These are phyloP conservation scores for Saccharomycopsis sp. DNA, from an alignment of 805 yeast genomes.

Conservation along the genomic window DNA sequence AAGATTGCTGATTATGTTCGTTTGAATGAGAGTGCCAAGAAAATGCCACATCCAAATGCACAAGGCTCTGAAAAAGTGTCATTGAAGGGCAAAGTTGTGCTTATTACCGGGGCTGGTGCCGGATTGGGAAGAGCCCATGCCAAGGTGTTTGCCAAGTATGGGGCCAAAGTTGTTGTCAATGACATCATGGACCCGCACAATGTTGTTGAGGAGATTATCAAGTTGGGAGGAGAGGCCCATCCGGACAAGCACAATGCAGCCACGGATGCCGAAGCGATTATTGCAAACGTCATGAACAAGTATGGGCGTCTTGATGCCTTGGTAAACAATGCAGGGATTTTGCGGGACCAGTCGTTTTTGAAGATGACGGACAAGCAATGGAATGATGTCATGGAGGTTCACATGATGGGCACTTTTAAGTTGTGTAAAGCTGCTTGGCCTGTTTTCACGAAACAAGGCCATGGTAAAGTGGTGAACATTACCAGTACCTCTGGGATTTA, in stretches of 20 bases:
- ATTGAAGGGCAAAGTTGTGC: slow-evolving; percentile 74
- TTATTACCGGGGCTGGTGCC: slow-evolving; percentile 91
- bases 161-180: slow-evolving; percentile 91
- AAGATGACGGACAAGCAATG: slow-evolving; percentile 83
- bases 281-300: slow-evolving; percentile 63
- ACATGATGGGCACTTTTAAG: slow-evolving; percentile 70
- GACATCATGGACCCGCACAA: slow-evolving; percentile 70
- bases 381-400: slow-evolving; percentile 73
- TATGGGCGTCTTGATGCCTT: slow-evolving; percentile 82
- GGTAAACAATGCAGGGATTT: slow-evolving; percentile 89
- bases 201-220: slow-evolving; percentile 66
- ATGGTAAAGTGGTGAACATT: slow-evolving; percentile 79
- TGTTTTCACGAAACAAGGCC: slow-evolving; percentile 62
- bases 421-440: slow-evolving; percentile 93
- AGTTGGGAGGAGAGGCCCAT: slow-evolving; percentile 71
- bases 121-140: slow-evolving; percentile 94
- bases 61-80: slow-evolving; percentile 52
- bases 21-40: slow-evolving; percentile 43
- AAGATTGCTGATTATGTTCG: slow-evolving; percentile 63
- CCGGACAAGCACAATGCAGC: slow-evolving; percentile 80
- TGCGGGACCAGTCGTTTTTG: slow-evolving; percentile 79
- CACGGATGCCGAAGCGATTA: slow-evolving; percentile 60
- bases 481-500: slow-evolving; percentile 95
- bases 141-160: slow-evolving; percentile 72
- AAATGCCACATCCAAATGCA: slow-evolving; percentile 42